Conservation (phyloP, 78 protist genomes). For the Dictyostelium capitatum region DNA sequence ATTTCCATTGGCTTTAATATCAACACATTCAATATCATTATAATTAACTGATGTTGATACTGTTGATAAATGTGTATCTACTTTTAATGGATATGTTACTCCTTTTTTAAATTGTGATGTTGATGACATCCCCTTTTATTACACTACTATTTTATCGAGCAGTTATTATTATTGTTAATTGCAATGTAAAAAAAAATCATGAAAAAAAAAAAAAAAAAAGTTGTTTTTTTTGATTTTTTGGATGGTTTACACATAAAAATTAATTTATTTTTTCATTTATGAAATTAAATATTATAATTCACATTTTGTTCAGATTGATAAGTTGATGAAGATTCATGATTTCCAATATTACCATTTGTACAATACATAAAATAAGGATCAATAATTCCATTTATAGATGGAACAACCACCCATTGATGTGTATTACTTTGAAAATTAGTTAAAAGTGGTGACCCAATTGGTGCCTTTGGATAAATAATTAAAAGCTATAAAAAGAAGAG, state of each 20-base stretch:
- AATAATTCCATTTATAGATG: neutral
- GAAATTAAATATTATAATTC: neutral
- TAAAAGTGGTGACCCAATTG: neutral
- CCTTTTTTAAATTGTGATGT: slow-evolving; percentile 42
- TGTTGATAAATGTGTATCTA: slow-evolving; percentile 59
- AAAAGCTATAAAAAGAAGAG: neutral
- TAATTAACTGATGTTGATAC: slow-evolving; percentile 36
- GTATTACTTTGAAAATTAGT: neutral
- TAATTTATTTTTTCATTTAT: neutral
- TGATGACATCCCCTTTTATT: no score
- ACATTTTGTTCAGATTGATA: neutral
- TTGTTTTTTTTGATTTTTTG: no score
- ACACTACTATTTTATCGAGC: no score
- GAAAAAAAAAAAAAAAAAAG: no score
- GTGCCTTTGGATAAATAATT: slow-evolving; percentile 11
- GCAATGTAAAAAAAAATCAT: no score
- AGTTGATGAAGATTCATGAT: neutral
- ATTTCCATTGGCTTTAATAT: slow-evolving; percentile 57
- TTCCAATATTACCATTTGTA: neutral
- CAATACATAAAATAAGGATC: neutral
- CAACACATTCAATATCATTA: slow-evolving; percentile 71
- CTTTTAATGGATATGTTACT: slow-evolving; percentile 41
- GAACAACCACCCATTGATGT: neutral
- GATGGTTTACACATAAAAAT: neutral
- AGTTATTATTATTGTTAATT: no score